These are phyloP conservation scores for Cinchona pubescens DNA, from an alignment of 257 asterid genomes.

Conservation along the genomic window DNA sequence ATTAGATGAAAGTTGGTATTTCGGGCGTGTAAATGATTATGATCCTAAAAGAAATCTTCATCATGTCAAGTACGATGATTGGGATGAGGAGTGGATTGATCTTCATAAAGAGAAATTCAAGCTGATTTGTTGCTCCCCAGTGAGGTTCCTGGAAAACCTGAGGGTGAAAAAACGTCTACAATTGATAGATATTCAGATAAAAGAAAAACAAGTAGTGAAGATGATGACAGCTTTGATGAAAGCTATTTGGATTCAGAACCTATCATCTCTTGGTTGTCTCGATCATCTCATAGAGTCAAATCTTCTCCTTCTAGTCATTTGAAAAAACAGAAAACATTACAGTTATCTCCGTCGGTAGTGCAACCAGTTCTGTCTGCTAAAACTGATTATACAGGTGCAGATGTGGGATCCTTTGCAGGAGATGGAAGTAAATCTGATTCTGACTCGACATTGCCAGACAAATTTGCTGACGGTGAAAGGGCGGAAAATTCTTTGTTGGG, in stretches of 20 bases:
- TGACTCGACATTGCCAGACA: constrained; percentile 38
- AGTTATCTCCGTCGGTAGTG: constrained; percentile 32
- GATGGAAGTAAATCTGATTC: constrained; percentile 27
- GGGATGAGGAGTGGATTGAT: constrained; percentile 94
- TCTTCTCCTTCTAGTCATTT: constrained; percentile 47
- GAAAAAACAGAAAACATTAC: constrained; percentile 48
- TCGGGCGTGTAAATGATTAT: constrained; percentile 74
- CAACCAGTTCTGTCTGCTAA: constrained; percentile 41
- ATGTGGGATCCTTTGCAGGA: constrained; percentile 29
- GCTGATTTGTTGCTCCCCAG: constrained; percentile 83
- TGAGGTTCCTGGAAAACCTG: constrained; percentile 67
- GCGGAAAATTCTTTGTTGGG: constrained; percentile 34
- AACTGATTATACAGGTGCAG: constrained; percentile 35
- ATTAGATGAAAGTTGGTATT: constrained; percentile 91
- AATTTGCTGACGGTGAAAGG: constrained; percentile 28
- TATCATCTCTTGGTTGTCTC: constrained; percentile 85
- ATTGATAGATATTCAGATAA: constrained; percentile 25
- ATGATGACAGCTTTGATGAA: constrained; percentile 42
- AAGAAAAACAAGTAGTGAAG: constrained; percentile 40
- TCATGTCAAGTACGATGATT: constrained; percentile 83
- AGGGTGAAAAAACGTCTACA: constrained; percentile 32
- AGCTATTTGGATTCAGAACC: constrained; percentile 75
- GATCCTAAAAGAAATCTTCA: constrained; percentile 73
- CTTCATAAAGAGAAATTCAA: constrained; percentile 81
- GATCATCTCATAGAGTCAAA: constrained; percentile 71